Base-by-base conservation (phyloP, 2,329 filamentous ascomycete species). In the Aspergillus texensis region DNA sequence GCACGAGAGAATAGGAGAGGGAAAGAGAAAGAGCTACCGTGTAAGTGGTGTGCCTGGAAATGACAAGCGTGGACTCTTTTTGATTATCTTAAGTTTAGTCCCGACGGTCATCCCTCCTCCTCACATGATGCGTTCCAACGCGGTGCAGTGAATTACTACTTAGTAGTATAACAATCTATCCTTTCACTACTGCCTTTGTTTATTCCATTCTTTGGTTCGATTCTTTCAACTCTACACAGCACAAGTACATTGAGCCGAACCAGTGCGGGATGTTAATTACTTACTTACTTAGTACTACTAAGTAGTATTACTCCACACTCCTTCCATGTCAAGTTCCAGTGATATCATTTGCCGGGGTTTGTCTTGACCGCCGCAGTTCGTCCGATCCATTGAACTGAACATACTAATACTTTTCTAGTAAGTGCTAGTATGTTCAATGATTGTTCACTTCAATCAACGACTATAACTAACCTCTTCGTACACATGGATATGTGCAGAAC, bases 51-150 rank as follows among this genome's bases (percentile, higher is more conserved):
- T 53, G 52, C 52, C 52, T 54, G 52, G 21, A 24, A 36, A 34
- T 54, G 52, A 34, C 9, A 53, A 30, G 26, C 28, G 16, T 28
- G 24, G 48, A 52, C 16, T 26, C 12, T 32, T 53, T 36, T 21
- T 36, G 52, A 54, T 54, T 54, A 54, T 54, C 52, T 54, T 36
- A 36, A 54, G 52, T 54, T 54, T 21, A 32, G 50, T 34, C 9
- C 26, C 50, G 19, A 52, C n/a, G 21, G 43, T 46, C 39, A 41
- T n/a, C 12, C 39, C 19, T 41, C 39, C 12, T 41, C 39, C 39
- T 41, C 39, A 41, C 39, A 41, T 41, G 39, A 41, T 41, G 34
- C 30, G 12, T 6, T 14, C 12, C 12, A 12, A 34, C 32, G 11
- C 32, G 32, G 30, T 32, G 30, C 34, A 36, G 34, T 36, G 34